Percentiles rank a stretch among this genome's conserved stretches.
These are phyloP conservation scores for Kodamaea restingae DNA, from an alignment of 805 yeast genomes.

Conservation along the genomic window DNA sequence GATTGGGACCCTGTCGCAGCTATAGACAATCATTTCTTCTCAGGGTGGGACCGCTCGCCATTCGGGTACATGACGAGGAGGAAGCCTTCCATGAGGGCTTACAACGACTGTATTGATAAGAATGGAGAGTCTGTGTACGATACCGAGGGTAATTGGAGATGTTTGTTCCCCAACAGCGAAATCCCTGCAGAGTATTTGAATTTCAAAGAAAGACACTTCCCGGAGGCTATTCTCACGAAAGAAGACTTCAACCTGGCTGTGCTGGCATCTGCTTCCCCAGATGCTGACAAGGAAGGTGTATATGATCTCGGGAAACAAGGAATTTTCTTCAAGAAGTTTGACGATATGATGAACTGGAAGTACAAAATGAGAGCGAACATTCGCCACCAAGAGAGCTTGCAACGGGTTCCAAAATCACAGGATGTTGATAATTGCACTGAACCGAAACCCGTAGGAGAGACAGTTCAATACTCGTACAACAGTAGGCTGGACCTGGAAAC, in stretches of 20 bases:
- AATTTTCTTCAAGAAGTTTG: constrained; percentile 59
- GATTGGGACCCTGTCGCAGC: not conserved
- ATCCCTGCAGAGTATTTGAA: constrained; percentile 30
- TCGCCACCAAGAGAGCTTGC: not conserved
- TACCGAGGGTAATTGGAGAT: constrained; percentile 81
- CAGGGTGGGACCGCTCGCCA: constrained; percentile 17
- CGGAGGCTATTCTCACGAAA: constrained; percentile 41
- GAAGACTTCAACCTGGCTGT: constrained; percentile 52
- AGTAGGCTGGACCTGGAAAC: constrained; percentile 20
- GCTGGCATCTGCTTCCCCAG: constrained; percentile 1
- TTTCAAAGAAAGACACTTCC: constrained; percentile 21
- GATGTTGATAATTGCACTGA: not conserved
- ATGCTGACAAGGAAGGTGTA: constrained; percentile 12
- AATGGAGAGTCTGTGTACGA: constrained; percentile 84
- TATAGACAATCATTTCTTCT: not conserved
- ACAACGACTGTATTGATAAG: constrained; percentile 56
- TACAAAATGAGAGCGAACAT: constrained; percentile 25
- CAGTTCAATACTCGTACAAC: constrained; percentile 22
- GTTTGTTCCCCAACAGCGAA: constrained; percentile 66
- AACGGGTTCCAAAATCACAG: not conserved
- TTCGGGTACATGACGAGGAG: constrained; percentile 51
- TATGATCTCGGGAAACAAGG: constrained; percentile 49
- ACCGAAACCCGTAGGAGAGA: constrained; percentile 22
- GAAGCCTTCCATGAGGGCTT: constrained; percentile 55
- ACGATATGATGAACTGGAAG: constrained; percentile 66